phyloP scores from a whole-genome alignment of 768 basidiomycete species.

The Hygrocybe coccinea region DNA sequence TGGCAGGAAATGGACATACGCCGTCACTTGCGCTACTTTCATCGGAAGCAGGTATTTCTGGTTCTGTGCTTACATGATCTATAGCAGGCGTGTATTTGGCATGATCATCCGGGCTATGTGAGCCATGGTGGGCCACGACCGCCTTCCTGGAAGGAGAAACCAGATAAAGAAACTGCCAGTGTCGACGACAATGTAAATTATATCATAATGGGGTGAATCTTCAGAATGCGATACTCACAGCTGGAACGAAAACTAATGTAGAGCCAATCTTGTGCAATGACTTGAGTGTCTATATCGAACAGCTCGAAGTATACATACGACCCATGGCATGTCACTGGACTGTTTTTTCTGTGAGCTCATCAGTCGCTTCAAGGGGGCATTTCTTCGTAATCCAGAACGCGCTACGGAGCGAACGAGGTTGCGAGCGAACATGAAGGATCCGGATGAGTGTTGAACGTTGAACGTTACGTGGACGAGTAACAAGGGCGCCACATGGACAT shows the following conservation, averaged over 20 bases:
- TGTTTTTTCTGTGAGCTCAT: not conserved
- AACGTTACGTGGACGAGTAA: not conserved
- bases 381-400: not conserved
- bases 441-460: not conserved
- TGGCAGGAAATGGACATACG: too few relatives aligned
- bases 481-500: too few relatives aligned
- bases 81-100: not conserved
- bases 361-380: not conserved
- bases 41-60: too few relatives aligned
- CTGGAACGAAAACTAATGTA: not conserved
- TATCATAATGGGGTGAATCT: not conserved
- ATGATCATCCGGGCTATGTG: not conserved
- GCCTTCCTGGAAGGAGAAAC: not conserved
- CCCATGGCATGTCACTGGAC: not conserved
- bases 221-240: not conserved
- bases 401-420: not conserved
- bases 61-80: not conserved
- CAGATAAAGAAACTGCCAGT: not conserved
- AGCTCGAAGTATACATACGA: not conserved
- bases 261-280: not conserved
- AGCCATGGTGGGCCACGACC: not conserved
- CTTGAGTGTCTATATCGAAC: not conserved
- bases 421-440: not conserved
- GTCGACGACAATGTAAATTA: too few relatives aligned
- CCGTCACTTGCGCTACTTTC: too few relatives aligned